Evolutionary conservation across 768 basidiomycete species (phyloP), one percentile per base, ranked within the genome.

Genomic region (Serendipita sp.): DNA sequence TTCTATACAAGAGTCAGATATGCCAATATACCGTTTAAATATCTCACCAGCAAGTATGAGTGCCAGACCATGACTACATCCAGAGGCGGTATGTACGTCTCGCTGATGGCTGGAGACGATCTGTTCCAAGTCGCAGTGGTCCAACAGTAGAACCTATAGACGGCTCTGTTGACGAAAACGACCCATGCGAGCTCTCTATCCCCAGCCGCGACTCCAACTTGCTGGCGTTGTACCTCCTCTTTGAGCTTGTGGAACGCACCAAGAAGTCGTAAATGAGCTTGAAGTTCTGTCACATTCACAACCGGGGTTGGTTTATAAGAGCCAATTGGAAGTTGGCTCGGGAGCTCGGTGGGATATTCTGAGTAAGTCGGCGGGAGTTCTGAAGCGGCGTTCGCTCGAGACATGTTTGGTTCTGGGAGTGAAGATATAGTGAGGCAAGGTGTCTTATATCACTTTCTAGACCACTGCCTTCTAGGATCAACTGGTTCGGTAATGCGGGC

Each of bases 11-110:
- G 16, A 54, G 16, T 30, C 15, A 30, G 52, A 54, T 2, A 16
- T 2, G 16, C 1, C 52, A 68, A 63, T 65, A 67, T 68, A 67
- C 65, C 65, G 67, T 15, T 66, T 67, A 65, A 68, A 66, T 3
- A 64, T 18, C 3, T 67, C 63, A 54, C 67, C 68, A 18, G 66
- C 41, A 23, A 63, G 38, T 7, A 63, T 64, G 32, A 23, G 1
- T 23, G 23, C 23, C 23, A 23, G 1, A 23, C 23, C 23, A 23
- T 23, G 23, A 23, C 1, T 1, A 23, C 23, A 54, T 68, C 68
- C 32, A 67, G 47, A 23, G 67, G 46, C 3, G 65, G 68, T n/a
- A 63, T 54, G 11, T 16, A 16, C 11, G 52, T 54, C 1, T 54
- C 52, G 28, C 30, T 30, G 13, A 54, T 16, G 11, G 16, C 52